These are phyloP conservation scores for Rhizopogon vinicolor DNA, from an alignment of 768 basidiomycete species.

Conservation along the genomic window DNA sequence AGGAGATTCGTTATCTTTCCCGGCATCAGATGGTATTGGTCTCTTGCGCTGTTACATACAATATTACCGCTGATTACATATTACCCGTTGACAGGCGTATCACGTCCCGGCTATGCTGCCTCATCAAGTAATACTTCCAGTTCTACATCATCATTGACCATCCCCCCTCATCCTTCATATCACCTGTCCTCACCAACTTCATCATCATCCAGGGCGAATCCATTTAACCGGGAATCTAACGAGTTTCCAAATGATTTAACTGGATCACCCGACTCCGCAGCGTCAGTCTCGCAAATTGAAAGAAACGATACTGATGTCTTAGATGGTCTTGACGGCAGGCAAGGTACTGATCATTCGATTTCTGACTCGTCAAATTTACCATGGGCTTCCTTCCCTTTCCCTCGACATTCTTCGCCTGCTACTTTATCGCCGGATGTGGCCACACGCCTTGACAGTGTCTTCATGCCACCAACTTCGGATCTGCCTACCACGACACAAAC, in stretches of 20 bases:
- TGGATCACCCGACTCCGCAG: neutral
- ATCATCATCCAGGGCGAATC: constrained; percentile 5
- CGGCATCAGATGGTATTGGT: neutral
- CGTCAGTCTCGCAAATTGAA: neutral
- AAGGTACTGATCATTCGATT: neutral
- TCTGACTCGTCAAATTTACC: neutral
- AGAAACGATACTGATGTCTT: neutral
- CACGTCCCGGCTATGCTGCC: neutral
- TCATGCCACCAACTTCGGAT: neutral
- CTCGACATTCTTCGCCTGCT: neutral
- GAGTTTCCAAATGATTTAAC: neutral
- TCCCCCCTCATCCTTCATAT: constrained; percentile 17
- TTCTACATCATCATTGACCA: neutral
- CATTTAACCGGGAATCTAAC: neutral
- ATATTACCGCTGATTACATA: neutral
- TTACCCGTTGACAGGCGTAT: neutral
- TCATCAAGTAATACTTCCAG: neutral
- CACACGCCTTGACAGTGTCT: neutral
- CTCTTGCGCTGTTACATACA: neutral
- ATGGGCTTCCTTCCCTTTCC: neutral
- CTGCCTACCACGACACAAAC: neutral
- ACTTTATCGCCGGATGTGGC: neutral
- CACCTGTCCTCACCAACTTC: constrained; percentile 8
- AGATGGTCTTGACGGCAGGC: neutral
- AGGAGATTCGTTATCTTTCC: neutral